These are phyloP conservation scores for Termitomyces sp. DNA, from an alignment of 768 basidiomycete species.

Conservation along the genomic window DNA sequence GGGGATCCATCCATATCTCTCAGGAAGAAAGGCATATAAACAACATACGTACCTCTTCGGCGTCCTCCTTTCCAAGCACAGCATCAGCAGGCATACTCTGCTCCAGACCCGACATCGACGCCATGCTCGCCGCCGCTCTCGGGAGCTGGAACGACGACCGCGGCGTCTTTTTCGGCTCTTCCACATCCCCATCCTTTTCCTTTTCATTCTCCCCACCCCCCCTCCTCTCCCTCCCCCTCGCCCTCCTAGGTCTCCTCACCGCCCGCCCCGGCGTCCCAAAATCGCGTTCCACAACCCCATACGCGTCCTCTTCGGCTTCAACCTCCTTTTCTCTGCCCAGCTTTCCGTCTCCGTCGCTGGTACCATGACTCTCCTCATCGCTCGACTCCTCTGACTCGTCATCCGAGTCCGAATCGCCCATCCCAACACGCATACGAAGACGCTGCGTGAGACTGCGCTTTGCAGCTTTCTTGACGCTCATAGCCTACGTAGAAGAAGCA, in stretches of 20 bases:
- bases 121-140: conserved; percentile 36
- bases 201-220: no score
- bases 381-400: conserved; percentile 21
- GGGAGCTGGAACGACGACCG: conserved; percentile 37
- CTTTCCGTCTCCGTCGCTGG: conserved; percentile 20
- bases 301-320: conserved; percentile 25
- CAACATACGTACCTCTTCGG: conserved; percentile 56
- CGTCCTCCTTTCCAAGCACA: conserved; percentile 68
- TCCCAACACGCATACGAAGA: conserved; percentile 62
- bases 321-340: conserved; percentile 19
- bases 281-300: conserved; percentile 18
- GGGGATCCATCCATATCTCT: no score
- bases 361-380: conserved; percentile 19
- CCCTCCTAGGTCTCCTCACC: conserved; percentile 1
- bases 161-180: conserved; percentile 23
- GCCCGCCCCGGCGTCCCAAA: not conserved
- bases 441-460: conserved; percentile 79
- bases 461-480: conserved; percentile 80
- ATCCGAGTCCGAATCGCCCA: conserved; percentile 59
- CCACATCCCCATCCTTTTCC: conserved; percentile 13
- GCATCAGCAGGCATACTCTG: conserved; percentile 91
- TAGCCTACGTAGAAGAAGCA: conserved; percentile 34
- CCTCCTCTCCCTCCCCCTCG: not conserved
- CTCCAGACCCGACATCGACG: conserved; percentile 51
- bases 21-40: conserved; percentile 1